phyloP scores from a whole-genome alignment of 2,329 filamentous ascomycete species.

The Talaromyces sp. region DNA sequence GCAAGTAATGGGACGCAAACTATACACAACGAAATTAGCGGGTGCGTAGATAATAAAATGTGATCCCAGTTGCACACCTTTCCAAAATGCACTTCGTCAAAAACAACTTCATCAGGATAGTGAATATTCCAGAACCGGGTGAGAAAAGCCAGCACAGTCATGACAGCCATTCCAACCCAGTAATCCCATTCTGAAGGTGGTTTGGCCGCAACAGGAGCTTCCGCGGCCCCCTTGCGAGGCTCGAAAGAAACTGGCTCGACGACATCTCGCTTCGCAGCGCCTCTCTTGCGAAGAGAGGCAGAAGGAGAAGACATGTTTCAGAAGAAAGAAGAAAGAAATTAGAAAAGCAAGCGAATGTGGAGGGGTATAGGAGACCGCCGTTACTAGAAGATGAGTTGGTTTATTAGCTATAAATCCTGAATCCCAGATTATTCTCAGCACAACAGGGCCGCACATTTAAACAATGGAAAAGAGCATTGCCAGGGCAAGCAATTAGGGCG shows the following conservation, averaged over 20 bases:
- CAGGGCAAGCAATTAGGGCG: neutral
- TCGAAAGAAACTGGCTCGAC: conserved; percentile 17
- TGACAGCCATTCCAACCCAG: conserved; percentile 66
- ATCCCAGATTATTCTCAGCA: neutral
- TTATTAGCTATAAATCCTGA: neutral
- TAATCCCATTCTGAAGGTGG: conserved; percentile 69
- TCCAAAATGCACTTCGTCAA: conserved; percentile 98
- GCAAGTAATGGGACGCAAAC: conserved; percentile 69
- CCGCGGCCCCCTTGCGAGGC: conserved; percentile 16
- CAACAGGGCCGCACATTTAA: neutral
- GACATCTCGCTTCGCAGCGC: conserved; percentile 30
- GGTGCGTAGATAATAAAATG: neutral
- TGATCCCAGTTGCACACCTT: conserved; percentile 62
- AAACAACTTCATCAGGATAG: conserved; percentile 94
- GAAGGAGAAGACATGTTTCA: conserved; percentile 15
- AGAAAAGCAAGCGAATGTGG: conserved; percentile 9
- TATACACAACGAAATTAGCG: conserved; percentile 14
- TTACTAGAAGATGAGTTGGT: conserved; percentile 3
- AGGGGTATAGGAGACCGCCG: conserved; percentile 11
- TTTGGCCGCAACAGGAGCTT: conserved; percentile 18
- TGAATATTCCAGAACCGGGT: conserved; percentile 95
- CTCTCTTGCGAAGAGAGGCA: conserved; percentile 37
- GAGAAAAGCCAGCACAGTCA: conserved; percentile 78
- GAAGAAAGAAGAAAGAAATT: neutral
- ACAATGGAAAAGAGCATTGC: conserved; percentile 4